These are phyloP conservation scores for Alternaria sp. DNA, from an alignment of 2,329 filamentous ascomycete genomes.

Conservation along the genomic window DNA sequence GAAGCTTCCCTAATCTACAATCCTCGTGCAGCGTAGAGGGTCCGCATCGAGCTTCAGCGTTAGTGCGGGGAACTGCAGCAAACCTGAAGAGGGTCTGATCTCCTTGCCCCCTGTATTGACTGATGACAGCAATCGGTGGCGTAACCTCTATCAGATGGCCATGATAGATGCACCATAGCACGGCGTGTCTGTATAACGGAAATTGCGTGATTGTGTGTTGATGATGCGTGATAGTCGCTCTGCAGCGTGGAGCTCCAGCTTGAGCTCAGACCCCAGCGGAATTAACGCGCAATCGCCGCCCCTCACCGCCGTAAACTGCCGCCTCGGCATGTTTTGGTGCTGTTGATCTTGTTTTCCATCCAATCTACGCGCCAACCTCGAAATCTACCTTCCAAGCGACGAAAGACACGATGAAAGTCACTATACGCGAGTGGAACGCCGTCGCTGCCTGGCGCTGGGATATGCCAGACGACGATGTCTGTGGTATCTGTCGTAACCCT, in stretches of 20 bases:
- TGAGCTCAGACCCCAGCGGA: slow-evolving; percentile 15
- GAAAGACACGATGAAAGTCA: slow-evolving; percentile 79
- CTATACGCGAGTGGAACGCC: slow-evolving; percentile 89
- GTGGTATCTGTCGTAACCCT: slow-evolving; percentile 96
- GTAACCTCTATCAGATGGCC: background rate
- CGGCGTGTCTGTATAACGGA: background rate
- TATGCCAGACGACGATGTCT: slow-evolving; percentile 95
- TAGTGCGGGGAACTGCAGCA: slow-evolving; percentile 13
- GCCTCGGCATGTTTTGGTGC: slow-evolving; percentile 12
- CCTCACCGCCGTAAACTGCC: slow-evolving; percentile 26
- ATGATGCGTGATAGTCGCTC: background rate
- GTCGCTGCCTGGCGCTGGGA: slow-evolving; percentile 98
- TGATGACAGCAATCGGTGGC: background rate
- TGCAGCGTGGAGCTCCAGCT: slow-evolving; percentile 11
- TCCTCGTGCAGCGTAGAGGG: slow-evolving; percentile 3
- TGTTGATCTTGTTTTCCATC: slow-evolving; percentile 26
- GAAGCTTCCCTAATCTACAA: slow-evolving; percentile 27
- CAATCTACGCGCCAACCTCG: slow-evolving; percentile 12
- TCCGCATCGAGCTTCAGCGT: slow-evolving; percentile 5
- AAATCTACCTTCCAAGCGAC: background rate
- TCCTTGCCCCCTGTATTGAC: background rate
- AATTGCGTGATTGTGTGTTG: background rate
- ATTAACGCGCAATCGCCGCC: slow-evolving; percentile 17
- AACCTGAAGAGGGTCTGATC: slow-evolving; percentile 11
- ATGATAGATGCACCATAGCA: background rate